These are phyloP conservation scores for Neocucurbitaria cava DNA, from an alignment of 2,329 filamentous ascomycete genomes.

Conservation along the genomic window DNA sequence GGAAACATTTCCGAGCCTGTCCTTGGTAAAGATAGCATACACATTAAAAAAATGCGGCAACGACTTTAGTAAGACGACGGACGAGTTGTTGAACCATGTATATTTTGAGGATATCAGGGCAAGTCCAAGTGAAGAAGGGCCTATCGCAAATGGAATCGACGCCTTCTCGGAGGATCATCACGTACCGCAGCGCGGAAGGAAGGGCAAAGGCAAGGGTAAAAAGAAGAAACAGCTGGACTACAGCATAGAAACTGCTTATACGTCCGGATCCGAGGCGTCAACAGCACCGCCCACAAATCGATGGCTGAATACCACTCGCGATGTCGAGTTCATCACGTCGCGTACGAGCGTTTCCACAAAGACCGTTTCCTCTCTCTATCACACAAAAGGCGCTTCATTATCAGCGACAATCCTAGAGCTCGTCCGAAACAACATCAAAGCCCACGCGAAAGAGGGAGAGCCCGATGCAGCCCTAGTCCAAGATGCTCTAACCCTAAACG, in stretches of 20 bases:
- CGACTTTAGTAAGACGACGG: conserved; percentile 73
- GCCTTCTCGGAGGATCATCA: conserved; percentile 72
- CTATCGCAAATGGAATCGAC: conserved; percentile 74
- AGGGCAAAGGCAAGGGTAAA: conserved; percentile 56
- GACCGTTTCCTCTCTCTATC: conserved; percentile 64
- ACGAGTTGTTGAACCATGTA: conserved; percentile 79
- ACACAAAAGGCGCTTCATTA: conserved; percentile 63
- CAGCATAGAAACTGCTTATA: conserved; percentile 23
- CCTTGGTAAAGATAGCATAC: conserved; percentile 68
- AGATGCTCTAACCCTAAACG: conserved; percentile 61
- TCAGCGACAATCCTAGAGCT: conserved; percentile 63
- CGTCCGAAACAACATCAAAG: conserved; percentile 56
- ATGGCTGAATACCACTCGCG: conserved; percentile 64
- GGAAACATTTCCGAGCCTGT: conserved; percentile 75
- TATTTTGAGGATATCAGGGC: conserved; percentile 74
- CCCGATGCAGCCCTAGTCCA: conserved; percentile 54
- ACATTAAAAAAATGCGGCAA: conserved; percentile 72
- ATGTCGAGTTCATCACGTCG: conserved; percentile 67
- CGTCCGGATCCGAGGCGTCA: conserved; percentile 28
- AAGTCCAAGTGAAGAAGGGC: conserved; percentile 51
- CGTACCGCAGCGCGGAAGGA: conserved; percentile 48
- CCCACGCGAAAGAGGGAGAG: conserved; percentile 39
- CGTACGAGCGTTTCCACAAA: conserved; percentile 57
- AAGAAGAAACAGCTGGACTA: conserved; percentile 41
- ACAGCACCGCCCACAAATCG: conserved; percentile 53